Evolutionary conservation across 495 filamentous ascomycete species (phyloP), one percentile per base, ranked within the genome.

Genomic region (Penicillium daleae): DNA sequence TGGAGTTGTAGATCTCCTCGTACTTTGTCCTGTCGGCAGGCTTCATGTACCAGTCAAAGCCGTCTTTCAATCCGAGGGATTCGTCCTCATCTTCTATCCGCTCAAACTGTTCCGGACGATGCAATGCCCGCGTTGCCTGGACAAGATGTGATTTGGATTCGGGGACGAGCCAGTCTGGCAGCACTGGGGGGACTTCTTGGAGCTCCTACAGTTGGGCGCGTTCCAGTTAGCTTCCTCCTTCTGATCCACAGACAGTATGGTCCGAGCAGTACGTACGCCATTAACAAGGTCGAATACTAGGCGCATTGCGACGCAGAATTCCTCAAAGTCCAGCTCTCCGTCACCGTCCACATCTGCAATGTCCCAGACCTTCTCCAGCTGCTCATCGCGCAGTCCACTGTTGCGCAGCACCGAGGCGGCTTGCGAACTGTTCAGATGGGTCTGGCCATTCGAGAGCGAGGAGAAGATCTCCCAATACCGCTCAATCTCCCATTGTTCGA

Each of bases 401-500:
- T 99, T 98, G 81, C 97, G 96, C 75, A 99, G 90, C 56, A 98
- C 91, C 26, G 91, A 89, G 67, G 94, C 93, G 49, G 95, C 95
- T 76, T 97, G 92, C 61, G 89, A 88, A 76, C 92, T 96, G 56
- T 90, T 95, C 37, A 99, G 83, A 76, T 88, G 91, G 69, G 89
- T 82, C 64, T 90, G 89, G 75, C 93, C 94, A 76, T 90, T 89
- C 49, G 81, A 62, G 57, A 97, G 84, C 37, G 92, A 87, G 57
- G 90, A 84, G 80, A 99, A 99, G 76, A 99, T 98, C 81, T 98
- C 96, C 95, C 95, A 99, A 79, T 98, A 99, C 59, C 93, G 92
- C 71, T 97, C 92, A 69, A 99, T 90, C 76, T 99, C 96, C 80
- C 90, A 90, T 74, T 95, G 88, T 69, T 97, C 93, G 75, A 98